Evolutionary conservation across 352 stramenopile genomes (phyloP).

Genomic region (Elongisporangium anandrum): DNA sequence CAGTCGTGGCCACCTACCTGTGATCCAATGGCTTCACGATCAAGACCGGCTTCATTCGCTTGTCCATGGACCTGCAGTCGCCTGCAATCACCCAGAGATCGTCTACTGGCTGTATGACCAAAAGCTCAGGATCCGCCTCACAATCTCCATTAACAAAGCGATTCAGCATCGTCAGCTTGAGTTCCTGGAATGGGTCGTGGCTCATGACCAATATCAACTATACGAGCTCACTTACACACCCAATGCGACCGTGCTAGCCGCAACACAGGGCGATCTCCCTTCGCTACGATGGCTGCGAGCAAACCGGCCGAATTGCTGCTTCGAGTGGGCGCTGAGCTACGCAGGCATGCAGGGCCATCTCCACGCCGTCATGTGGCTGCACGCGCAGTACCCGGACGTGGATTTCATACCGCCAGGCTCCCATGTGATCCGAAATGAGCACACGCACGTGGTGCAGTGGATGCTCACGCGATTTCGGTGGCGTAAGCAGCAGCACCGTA

Average conservation of each 20-base stretch:
- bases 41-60: neutral
- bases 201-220: too few relatives aligned
- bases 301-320: neutral
- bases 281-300: neutral
- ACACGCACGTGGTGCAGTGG: slow-evolving; percentile 1
- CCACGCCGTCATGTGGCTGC: slow-evolving; percentile 33
- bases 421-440: neutral
- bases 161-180: neutral
- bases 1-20: neutral
- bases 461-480: neutral
- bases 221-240: neutral
- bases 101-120: neutral
- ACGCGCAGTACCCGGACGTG: slow-evolving; percentile 12
- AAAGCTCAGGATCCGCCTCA: neutral
- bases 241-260: neutral
- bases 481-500: neutral
- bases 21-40: neutral
- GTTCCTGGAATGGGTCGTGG: neutral
- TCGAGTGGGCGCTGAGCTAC: neutral
- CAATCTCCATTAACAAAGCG: neutral
- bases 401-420: neutral
- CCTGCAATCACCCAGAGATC: neutral
- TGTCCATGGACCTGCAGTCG: too few relatives aligned
- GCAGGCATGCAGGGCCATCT: slow-evolving; percentile 2
- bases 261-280: neutral